Conservation (phyloP, 208 protist species). For the Acanthamoeba divionensis region DNA sequence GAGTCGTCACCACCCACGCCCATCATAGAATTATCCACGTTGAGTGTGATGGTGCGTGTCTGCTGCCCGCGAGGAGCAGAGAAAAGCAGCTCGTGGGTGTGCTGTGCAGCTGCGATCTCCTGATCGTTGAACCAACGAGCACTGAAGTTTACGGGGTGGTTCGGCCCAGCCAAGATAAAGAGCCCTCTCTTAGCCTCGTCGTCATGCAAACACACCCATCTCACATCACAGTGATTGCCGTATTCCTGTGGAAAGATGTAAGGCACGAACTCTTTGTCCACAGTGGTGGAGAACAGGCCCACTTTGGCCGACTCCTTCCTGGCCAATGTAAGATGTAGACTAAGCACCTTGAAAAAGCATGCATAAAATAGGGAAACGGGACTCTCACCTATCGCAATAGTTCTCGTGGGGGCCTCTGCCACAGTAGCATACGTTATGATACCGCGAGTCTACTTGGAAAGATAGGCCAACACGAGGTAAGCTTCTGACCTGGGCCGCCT, state of each 20-base stretch:
- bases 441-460: neutral
- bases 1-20: conserved; percentile 16
- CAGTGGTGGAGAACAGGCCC: neutral
- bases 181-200: neutral
- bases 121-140: neutral
- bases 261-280: conserved; percentile 2
- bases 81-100: neutral
- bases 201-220: neutral
- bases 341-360: too few relatives aligned
- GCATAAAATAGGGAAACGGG: too few relatives aligned
- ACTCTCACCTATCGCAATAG: too few relatives aligned
- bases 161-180: neutral
- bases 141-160: neutral
- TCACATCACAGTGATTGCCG: neutral
- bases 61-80: neutral
- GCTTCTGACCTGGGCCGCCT: neutral
- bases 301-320: too few relatives aligned
- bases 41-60: neutral
- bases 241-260: conserved; percentile 2
- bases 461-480: neutral
- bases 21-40: neutral
- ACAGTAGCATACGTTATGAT: neutral
- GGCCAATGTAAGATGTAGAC: too few relatives aligned
- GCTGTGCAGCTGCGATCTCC: neutral
- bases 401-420: conserved; percentile 44